Base-by-base conservation (phyloP, 805 yeast species). In the Candida caryicola region DNA sequence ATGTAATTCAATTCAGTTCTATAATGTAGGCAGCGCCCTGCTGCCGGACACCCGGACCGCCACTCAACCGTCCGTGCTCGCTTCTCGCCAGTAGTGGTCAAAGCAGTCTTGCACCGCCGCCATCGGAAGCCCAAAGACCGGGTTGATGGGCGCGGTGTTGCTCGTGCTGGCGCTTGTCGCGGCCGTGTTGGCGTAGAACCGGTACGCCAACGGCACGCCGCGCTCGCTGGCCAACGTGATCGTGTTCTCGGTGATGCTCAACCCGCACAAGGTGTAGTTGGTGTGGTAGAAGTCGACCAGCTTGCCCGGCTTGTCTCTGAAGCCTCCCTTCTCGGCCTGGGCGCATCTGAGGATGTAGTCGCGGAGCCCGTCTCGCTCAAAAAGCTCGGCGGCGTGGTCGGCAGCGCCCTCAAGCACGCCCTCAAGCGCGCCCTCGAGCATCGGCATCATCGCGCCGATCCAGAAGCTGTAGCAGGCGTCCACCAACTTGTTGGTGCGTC, bases 401-500 rank as follows among this genome's bases (percentile, higher is more conserved):
- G 40, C 45, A 1, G 82, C 64, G 0, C 74, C 65, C 42, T 85
- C 93, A 3, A 88, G 41, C 25, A 87, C n/a, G n/a, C n/a, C n/a
- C n/a, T n/a, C n/a, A 1, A 49, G 26, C 1, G 82, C 64, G 0
- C 74, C 65, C 42, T 85, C 93, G 3, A 88, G 41, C 25, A 87
- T 59, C 0, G 86, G 79, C 45, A 74, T 68, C 27, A 82, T 57
- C 0, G 88, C 95, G 1, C 98, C 98, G 2, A 89, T 83, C 99
- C 99, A 93, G 59, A 84, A 91, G 54, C 91, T 79, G 58, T 93
- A 93, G 60, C 99, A 93, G 0, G 95, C 96, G 57, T 93, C 99
- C 1, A 93, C 98, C 23, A 93, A 71, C 57, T 93, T 93, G 58
- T 91, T 91, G 0, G 95, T 78, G 38, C 99, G 74, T 0, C 99